Conservation (phyloP, 202 grass and related monocot species). For the Tripidium arundinaceum region DNA sequence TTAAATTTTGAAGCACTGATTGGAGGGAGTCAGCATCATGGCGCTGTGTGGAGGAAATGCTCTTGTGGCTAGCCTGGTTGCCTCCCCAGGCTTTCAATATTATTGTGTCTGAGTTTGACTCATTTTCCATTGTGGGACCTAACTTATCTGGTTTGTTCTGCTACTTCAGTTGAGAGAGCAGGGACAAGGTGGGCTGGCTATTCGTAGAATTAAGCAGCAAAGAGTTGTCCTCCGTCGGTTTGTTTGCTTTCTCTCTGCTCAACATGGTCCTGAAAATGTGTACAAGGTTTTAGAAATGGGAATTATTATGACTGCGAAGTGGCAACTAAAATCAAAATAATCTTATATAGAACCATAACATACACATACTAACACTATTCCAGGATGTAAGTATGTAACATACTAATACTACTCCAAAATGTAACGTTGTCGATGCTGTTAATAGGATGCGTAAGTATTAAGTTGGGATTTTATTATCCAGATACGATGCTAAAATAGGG, state of each 20-base stretch:
- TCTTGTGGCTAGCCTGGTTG: slow-evolving; percentile 45
- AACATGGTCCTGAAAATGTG: slow-evolving; percentile 47
- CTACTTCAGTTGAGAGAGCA: slow-evolving; percentile 45
- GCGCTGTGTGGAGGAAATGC: slow-evolving; percentile 26
- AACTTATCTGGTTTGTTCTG: slow-evolving; percentile 37
- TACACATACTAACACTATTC: not conserved
- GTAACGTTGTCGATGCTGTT: not conserved
- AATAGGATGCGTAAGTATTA: not conserved
- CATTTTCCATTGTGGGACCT: slow-evolving; percentile 15
- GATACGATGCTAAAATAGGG: not conserved
- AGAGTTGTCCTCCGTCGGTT: slow-evolving; percentile 35
- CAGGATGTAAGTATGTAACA: not conserved
- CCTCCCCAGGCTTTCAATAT: slow-evolving; percentile 45
- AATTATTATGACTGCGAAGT: not conserved
- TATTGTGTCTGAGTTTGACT: slow-evolving; percentile 38
- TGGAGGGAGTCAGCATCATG: slow-evolving; percentile 46
- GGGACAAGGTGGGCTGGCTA: slow-evolving; percentile 36
- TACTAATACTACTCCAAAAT: not conserved
- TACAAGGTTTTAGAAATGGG: not conserved
- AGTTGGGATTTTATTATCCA: not conserved
- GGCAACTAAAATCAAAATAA: not conserved
- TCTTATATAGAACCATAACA: not conserved
- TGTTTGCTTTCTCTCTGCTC: slow-evolving; percentile 49
- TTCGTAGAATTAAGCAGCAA: slow-evolving; percentile 28
- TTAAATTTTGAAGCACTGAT: slow-evolving; percentile 65